These are phyloP conservation scores for Chytriomyces sp. DNA, from an alignment of 192 early-diverging fungal genomes.

Conservation along the genomic window DNA sequence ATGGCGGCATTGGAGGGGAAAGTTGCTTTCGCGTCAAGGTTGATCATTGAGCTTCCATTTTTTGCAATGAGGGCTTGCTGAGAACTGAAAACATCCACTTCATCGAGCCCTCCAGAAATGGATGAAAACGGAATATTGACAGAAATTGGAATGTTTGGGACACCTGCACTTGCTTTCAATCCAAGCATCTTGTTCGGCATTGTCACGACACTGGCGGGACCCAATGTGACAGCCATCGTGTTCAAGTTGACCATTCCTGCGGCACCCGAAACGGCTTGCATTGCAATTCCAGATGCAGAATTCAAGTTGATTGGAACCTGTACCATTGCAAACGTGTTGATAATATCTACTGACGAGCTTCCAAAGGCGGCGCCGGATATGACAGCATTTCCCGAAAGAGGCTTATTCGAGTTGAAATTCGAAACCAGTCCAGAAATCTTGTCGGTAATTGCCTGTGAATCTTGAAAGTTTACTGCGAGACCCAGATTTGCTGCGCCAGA, in stretches of 20 bases:
- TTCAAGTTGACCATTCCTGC: background rate
- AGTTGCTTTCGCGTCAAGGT: slow-evolving; percentile 7
- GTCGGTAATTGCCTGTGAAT: slow-evolving; percentile 16
- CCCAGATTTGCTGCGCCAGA: slow-evolving; percentile 19
- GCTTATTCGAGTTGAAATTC: slow-evolving; percentile 25
- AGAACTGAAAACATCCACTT: slow-evolving; percentile 6
- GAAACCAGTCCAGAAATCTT: slow-evolving; percentile 23
- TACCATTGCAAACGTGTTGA: slow-evolving; percentile 28
- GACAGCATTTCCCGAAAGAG: slow-evolving; percentile 26
- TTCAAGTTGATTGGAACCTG: background rate
- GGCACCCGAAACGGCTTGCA: background rate
- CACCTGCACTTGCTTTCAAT: slow-evolving; percentile 3
- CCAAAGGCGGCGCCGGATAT: slow-evolving; percentile 29
- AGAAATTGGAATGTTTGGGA: slow-evolving; percentile 14
- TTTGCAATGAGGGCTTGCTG: slow-evolving; percentile 7
- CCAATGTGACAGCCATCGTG: background rate
- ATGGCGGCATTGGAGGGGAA: slow-evolving; percentile 15
- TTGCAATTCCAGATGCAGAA: background rate
- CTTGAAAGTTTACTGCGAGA: slow-evolving; percentile 1
- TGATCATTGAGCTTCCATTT: background rate
- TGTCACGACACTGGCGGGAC: background rate
- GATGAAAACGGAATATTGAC: slow-evolving; percentile 13
- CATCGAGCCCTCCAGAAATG: slow-evolving; percentile 15
- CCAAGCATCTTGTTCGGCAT: background rate
- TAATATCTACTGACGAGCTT: slow-evolving; percentile 12